Evolutionary conservation across 1,284 basidiomycete species (phyloP), one percentile per base, ranked within the genome.

Genomic region (Cystobasidium slooffiae): DNA sequence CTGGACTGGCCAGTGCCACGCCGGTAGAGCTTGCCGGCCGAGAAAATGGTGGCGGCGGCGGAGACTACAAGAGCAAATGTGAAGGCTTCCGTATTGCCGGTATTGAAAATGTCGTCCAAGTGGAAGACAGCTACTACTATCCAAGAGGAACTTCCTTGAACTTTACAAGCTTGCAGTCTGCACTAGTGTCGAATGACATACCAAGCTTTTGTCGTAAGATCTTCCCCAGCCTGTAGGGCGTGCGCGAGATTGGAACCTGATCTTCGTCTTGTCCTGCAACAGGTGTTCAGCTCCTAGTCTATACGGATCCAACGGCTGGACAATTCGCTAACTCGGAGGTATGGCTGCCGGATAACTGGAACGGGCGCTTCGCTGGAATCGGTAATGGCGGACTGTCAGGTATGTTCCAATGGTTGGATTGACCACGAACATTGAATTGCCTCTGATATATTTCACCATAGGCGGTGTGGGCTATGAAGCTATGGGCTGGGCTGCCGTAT

Each of bases 281-380:
- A 61, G 58, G 58, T 18, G 58, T 61, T 12, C 18, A 61, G 24
- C 39, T 61, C 43, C 58, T 10, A 6, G 43, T 61, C 2, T 41
- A 41, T 18, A 61, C 58, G 7, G 58, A 61, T 61, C 16, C 58
- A n/a, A 5, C 37, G 43, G 58, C 52, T n/a, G 59, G 44, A 31
- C 43, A 31, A 18, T 44, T 20, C 39, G 68, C 68, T 37, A 72
- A 70, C 24, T 37, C 70, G n/a, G 72, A 74, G 43, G 41, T 74
- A 41, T 74, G 72, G 72, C 67, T 72, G 12, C 69, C 69, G 16
- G 72, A 74, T 58, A 70, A 74, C 18, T 74, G 51, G 44, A 68
- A 74, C 47, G 72, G 64, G 2, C 46, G 72, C 20, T 74, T 72
- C 55, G 9, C 41, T 22, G 65, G 46, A n/a, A 14, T 73, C n/a